phyloP scores from a whole-genome alignment of 2,329 filamentous ascomycete species.

The Aspergillus glaucus region DNA sequence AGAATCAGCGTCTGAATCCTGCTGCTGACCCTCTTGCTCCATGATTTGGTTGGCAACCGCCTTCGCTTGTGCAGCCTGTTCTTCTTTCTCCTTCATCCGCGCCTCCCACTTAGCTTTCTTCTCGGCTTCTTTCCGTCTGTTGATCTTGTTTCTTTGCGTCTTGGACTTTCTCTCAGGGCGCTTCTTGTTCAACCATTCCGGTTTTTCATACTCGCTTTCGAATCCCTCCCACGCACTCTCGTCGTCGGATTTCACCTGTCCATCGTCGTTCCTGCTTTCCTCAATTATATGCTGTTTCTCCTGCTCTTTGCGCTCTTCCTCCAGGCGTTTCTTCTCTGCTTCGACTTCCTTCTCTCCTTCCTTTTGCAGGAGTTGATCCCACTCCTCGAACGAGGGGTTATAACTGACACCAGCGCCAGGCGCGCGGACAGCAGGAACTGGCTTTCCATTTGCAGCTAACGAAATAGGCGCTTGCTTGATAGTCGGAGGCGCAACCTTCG shows the following conservation, averaged over 20 bases:
- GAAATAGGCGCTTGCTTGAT: conserved; percentile 72
- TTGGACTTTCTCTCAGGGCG: conserved; percentile 78
- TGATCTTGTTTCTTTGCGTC: conserved; percentile 77
- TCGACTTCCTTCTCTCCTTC: conserved; percentile 76
- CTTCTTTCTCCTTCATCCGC: conserved; percentile 64
- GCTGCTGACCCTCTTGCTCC: conserved; percentile 43
- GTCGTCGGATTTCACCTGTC: conserved; percentile 70
- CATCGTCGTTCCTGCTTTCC: conserved; percentile 69
- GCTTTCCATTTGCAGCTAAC: conserved; percentile 73
- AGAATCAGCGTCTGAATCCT: conserved; percentile 31
- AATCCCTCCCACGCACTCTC: conserved; percentile 89
- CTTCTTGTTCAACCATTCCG: conserved; percentile 63
- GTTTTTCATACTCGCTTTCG: conserved; percentile 70
- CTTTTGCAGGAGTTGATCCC: conserved; percentile 65
- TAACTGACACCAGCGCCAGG: conserved; percentile 83
- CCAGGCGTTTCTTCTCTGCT: conserved; percentile 67
- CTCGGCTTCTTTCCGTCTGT: conserved; percentile 83
- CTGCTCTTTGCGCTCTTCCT: conserved; percentile 59
- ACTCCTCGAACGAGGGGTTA: conserved; percentile 83
- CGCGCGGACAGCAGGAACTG: conserved; percentile 68
- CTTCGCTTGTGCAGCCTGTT: conserved; percentile 65
- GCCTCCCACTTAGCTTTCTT: conserved; percentile 67
- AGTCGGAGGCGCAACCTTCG: conserved; percentile 67
- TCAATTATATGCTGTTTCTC: conserved; percentile 62
- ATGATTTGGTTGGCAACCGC: conserved; percentile 54